Evolutionary conservation across 2,329 filamentous ascomycete genomes (phyloP), one percentile per base, ranked within the genome.

Genomic region (Diaporthe nobilis): DNA sequence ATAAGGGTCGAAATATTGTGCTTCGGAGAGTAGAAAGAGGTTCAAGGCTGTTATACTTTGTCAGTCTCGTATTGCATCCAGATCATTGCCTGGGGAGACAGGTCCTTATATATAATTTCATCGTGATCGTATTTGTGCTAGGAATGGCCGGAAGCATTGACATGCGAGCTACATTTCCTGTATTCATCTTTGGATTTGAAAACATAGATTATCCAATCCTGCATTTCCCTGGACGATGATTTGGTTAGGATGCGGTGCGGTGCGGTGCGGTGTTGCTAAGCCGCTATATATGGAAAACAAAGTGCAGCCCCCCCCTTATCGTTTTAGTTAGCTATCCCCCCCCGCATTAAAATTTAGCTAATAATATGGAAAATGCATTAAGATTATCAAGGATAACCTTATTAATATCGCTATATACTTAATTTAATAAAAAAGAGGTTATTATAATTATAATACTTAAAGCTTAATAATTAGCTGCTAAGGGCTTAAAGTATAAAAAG

Each of bases 221-320:
- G 63, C 61, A 67, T 37, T 51, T n/a, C 6, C n/a, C 61, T 31
- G 42, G 17, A 31, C 25, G 3, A 49, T n/a, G 42, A 34, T 34
- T 65, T 65, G 61, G 15, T 34, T 2, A 39, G 37, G 37, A 39
- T 39, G 42, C 12, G 25, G 17, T 34, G 28, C 42, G 61, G 60
- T 65, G 37, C 34, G 53, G 60, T 47, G 15, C 42, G 17, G 42
- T 44, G 42, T 65, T 65, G 42, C 61, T 68, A 51, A 67, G 44
- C 44, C 20, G 63, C 28, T n/a, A n/a, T 28, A 28, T 31, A 31
- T 31, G 28, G 28, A 31, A 31, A 31, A 31, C 3, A 31, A 31
- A 31, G 3, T 31, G 4, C 3, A 4, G 28, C 28, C 28, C 28
- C 28, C 28, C 28, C 28, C 28, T 4, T 31, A 4, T 31, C 3